Percentiles rank a stretch among this genome's conserved stretches.
Conservation (phyloP, 371 early-diverging fungal genomes). For the Saksenaea vasiformis region DNA sequence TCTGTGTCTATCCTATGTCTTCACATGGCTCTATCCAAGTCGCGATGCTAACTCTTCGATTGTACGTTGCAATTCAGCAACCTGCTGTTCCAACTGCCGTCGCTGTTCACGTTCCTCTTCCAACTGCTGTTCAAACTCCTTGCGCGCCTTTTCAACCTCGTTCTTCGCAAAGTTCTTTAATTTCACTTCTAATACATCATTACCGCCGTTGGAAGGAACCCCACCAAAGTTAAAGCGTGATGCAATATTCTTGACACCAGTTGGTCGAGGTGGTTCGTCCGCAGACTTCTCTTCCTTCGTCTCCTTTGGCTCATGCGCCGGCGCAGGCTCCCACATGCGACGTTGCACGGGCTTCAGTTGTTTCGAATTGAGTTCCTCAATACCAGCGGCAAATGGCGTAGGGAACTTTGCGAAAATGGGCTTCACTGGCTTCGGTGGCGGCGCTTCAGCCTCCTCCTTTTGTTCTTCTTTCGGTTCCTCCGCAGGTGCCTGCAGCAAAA, state of each 20-base stretch:
- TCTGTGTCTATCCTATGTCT: background rate
- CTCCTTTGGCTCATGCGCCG: conserved; percentile 25
- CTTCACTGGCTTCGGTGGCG: conserved; percentile 61
- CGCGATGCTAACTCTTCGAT: conserved; percentile 33
- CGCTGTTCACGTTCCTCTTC: conserved; percentile 56
- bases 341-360: conserved; percentile 46
- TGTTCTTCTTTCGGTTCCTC: conserved; percentile 18
- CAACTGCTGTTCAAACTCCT: conserved; percentile 45
- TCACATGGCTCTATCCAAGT: background rate
- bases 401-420: conserved; percentile 70
- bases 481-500: conserved; percentile 4
- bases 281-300: conserved; percentile 26
- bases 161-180: conserved; percentile 61
- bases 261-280: conserved; percentile 37
- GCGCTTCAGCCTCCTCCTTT: conserved; percentile 22
- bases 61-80: conserved; percentile 42
- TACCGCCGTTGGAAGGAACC: conserved; percentile 42
- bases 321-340: conserved; percentile 44
- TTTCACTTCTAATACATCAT: conserved; percentile 60
- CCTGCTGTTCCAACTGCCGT: conserved; percentile 45
- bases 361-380: conserved; percentile 37
- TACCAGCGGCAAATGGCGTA: conserved; percentile 59
- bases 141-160: conserved; percentile 55
- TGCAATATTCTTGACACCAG: conserved; percentile 55
- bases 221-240: conserved; percentile 60